Conservation (phyloP, 2,329 filamentous ascomycete genomes). For the Trichoderma lentiforme region DNA sequence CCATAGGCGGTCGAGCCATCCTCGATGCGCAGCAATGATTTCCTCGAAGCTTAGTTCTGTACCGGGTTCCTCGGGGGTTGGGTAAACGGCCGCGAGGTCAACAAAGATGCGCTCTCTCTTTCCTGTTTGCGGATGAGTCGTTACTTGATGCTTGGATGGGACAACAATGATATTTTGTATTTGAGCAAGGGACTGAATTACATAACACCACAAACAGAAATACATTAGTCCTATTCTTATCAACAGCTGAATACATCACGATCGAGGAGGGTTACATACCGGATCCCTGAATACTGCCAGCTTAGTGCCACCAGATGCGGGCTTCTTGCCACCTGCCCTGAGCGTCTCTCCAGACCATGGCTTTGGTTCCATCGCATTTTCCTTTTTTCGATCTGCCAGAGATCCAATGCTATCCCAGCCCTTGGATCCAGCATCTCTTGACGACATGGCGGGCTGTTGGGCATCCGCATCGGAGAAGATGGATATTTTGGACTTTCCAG, state of each 20-base stretch:
- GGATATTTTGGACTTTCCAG: slow-evolving; percentile 75
- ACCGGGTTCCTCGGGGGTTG: slow-evolving; percentile 65
- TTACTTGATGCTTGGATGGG: slow-evolving; percentile 72
- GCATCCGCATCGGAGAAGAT: slow-evolving; percentile 82
- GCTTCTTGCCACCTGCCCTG: slow-evolving; percentile 80
- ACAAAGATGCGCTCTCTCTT: slow-evolving; percentile 85
- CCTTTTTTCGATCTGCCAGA: slow-evolving; percentile 84
- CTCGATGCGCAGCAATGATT: slow-evolving; percentile 72
- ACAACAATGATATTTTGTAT: slow-evolving; percentile 66
- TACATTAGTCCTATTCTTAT: slow-evolving; percentile 96
- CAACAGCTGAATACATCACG: slow-evolving; percentile 64
- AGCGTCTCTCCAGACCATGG: slow-evolving; percentile 92
- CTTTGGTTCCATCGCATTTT: slow-evolving; percentile 80
- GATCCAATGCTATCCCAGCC: slow-evolving; percentile 94
- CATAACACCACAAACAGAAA: slow-evolving; percentile 42
- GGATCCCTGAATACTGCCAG: slow-evolving; percentile 92
- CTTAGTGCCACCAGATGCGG: slow-evolving; percentile 57
- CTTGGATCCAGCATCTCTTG: slow-evolving; percentile 53
- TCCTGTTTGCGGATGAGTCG: slow-evolving; percentile 76
- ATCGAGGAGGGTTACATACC: slow-evolving; percentile 55
- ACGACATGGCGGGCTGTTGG: slow-evolving; percentile 54
- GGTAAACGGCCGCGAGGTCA: slow-evolving; percentile 81
- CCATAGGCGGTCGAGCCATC: slow-evolving; percentile 62
- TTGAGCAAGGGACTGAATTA: slow-evolving; percentile 56
- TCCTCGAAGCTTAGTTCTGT: slow-evolving; percentile 90